A percentile compares a stretch with the other conserved stretches of the same genome.
These are phyloP conservation scores for Agarophyton chilense DNA, from an alignment of 23 red algal genomes.

Conservation along the genomic window DNA sequence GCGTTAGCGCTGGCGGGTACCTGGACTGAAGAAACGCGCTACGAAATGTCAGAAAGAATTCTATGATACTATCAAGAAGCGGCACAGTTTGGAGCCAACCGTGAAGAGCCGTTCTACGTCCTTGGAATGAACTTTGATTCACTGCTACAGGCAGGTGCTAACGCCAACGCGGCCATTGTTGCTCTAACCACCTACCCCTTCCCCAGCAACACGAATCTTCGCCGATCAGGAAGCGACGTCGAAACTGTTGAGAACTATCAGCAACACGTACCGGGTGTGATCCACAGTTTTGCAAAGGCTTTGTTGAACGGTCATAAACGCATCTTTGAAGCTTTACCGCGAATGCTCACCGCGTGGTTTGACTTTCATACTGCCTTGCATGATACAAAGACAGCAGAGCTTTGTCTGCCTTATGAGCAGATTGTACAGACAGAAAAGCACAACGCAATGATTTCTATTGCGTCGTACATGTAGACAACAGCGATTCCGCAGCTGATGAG, in stretches of 20 bases:
- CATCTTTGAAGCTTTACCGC: slow-evolving; percentile 85
- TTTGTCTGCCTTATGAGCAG: slow-evolving; percentile 10
- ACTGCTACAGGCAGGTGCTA: slow-evolving; percentile 53
- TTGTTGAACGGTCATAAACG: slow-evolving; percentile 60
- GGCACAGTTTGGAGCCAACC: slow-evolving; percentile 1
- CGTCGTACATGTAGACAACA: slow-evolving; percentile 83
- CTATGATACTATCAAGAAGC: slow-evolving; percentile 66
- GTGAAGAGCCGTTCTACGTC: slow-evolving; percentile 72
- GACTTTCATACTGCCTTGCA: slow-evolving; percentile 57
- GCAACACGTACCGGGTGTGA: slow-evolving; percentile 4
- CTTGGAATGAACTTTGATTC: slow-evolving; percentile 83
- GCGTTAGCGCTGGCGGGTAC: slow-evolving; percentile 8
- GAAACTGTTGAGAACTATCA: not conserved
- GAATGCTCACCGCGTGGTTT: slow-evolving; percentile 91
- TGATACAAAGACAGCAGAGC: not conserved
- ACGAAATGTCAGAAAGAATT: slow-evolving; percentile 59
- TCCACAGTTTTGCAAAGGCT: slow-evolving; percentile 67
- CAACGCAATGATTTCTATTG: slow-evolving; percentile 47
- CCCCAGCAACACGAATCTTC: not conserved
- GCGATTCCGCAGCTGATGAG: slow-evolving; percentile 91
- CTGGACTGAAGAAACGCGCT: slow-evolving; percentile 28
- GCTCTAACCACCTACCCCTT: too few relatives aligned
- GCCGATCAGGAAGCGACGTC: not conserved
- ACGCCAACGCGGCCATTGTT: not conserved
- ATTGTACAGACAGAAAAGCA: slow-evolving; percentile 9